phyloP scores from a whole-genome alignment of 2,329 filamentous ascomycete species.

The Fusarium longipes region DNA sequence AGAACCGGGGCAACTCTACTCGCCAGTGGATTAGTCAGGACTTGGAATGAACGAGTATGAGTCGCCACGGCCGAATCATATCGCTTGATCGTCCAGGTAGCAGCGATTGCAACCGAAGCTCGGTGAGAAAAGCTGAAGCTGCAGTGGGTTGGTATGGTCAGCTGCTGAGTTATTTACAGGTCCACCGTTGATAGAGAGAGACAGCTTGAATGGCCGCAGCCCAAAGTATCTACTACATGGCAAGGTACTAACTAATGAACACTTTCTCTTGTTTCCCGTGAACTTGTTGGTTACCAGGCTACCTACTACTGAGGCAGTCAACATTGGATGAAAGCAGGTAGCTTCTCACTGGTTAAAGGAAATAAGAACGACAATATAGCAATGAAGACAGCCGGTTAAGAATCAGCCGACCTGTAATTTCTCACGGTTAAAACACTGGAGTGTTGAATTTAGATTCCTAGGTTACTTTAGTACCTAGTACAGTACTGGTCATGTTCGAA shows the following conservation, averaged over 20 bases:
- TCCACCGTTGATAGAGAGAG: too few relatives aligned
- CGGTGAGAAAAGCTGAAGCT: neutral
- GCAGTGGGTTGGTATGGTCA: neutral
- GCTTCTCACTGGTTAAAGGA: too few relatives aligned
- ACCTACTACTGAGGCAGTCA: too few relatives aligned
- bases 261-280: neutral
- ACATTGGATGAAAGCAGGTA: too few relatives aligned
- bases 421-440: neutral
- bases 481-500: neutral
- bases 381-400: neutral
- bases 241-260: too few relatives aligned
- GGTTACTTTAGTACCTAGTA: too few relatives aligned
- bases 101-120: neutral
- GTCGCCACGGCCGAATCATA: constrained; percentile 7
- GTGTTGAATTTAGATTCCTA: neutral
- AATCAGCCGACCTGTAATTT: neutral
- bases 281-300: neutral
- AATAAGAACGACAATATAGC: too few relatives aligned
- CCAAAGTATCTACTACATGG: too few relatives aligned
- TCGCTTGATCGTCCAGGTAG: neutral
- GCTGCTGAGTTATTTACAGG: too few relatives aligned
- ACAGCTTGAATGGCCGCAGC: neutral
- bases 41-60: neutral
- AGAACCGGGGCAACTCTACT: constrained; percentile 21
- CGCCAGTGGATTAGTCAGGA: constrained; percentile 32